Conservation (phyloP, 768 basidiomycete species). For the Russula compacta region DNA sequence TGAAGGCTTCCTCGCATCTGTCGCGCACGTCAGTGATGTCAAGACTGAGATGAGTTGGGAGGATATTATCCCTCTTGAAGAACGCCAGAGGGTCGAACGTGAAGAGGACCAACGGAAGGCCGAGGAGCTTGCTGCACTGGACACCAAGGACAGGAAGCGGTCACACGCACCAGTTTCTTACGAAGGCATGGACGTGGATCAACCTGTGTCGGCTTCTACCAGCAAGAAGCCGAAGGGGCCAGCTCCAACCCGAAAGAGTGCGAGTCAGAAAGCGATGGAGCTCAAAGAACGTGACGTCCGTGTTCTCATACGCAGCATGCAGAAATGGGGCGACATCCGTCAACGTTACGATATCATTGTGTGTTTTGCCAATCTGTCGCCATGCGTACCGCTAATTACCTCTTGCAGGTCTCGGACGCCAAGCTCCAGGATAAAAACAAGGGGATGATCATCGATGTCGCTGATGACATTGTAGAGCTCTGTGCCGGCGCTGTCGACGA, state of each 20-base stretch:
- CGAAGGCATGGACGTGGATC: conserved; percentile 88
- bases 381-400: conserved; percentile 4
- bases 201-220: conserved; percentile 49
- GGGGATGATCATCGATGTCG: conserved; percentile 79
- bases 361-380: conserved; percentile 29
- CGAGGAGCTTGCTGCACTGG: conserved; percentile 61
- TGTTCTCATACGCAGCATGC: conserved; percentile 87
- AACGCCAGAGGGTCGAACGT: conserved; percentile 73
- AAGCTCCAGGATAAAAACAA: conserved; percentile 92
- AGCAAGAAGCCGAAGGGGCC: conserved; percentile 69
- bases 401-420: conserved; percentile 67
- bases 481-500: conserved; percentile 79
- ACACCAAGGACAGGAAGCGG: conserved; percentile 64
- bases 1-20: conserved; percentile 90
- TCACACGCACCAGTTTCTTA: conserved; percentile 83
- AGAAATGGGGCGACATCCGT: conserved; percentile 96
- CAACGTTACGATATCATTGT: conserved; percentile 92
- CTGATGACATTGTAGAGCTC: conserved; percentile 86
- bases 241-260: conserved; percentile 74
- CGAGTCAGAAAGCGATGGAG: conserved; percentile 91
- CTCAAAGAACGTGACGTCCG: conserved; percentile 96
- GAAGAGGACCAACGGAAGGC: conserved; percentile 71
- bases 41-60: conserved; percentile 99
- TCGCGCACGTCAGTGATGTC: conserved; percentile 93
- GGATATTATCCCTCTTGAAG: conserved; percentile 93